Evolutionary conservation across 106 monocot species (phyloP).

Genomic region (Phalaenopsis aphrodite): DNA sequence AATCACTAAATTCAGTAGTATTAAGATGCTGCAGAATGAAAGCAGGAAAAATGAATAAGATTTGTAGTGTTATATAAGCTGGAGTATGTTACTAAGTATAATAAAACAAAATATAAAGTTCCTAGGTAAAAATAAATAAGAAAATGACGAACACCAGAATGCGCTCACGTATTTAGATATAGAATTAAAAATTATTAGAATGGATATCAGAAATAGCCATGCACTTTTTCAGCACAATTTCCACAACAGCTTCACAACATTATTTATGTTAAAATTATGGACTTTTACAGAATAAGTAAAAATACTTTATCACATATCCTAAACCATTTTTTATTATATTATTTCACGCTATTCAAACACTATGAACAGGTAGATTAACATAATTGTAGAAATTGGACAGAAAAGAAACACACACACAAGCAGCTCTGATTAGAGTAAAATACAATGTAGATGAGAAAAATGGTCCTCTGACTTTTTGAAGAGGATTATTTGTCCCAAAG

Average conservation of each 20-base stretch:
- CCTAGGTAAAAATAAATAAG: background rate
- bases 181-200: background rate
- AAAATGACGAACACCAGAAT: background rate
- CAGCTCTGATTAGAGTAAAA: background rate
- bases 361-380: background rate
- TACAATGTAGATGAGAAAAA: background rate
- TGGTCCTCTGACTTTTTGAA: no score
- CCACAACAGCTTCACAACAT: background rate
- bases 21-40: background rate
- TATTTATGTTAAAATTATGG: background rate
- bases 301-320: background rate
- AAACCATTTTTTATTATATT: background rate
- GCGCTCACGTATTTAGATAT: background rate
- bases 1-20: background rate
- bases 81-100: background rate
- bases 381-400: background rate
- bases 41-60: background rate
- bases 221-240: background rate
- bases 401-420: background rate
- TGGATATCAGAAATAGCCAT: background rate
- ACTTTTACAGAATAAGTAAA: background rate
- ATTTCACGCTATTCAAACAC: background rate
- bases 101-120: background rate
- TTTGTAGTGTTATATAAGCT: background rate
- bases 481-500: no score